Evolutionary conservation across 2,329 filamentous ascomycete genomes (phyloP), one percentile per base, ranked within the genome.

Genomic region (Xylaria hypoxylon): DNA sequence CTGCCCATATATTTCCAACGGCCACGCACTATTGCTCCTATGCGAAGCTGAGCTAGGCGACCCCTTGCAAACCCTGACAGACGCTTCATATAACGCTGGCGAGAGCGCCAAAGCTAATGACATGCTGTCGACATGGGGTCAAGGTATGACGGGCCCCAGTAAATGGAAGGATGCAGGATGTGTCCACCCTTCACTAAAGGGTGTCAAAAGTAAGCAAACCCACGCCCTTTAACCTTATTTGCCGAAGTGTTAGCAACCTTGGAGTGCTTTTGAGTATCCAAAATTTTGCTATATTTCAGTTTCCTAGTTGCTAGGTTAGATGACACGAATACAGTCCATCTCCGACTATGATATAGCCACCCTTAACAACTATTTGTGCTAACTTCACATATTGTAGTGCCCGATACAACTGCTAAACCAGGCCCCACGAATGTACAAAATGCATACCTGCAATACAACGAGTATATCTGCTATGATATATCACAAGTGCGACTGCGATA

Each of bases 21-120:
- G 87, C 22, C 87, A 89, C 24, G 93, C 89, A 0, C 82, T 97
- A 2, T 82, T 97, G 3, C 84, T 97, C 19, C 88, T 97, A 1
- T 96, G 93, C 73, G 93, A 97, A 74, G 93, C 92, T 3, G 91
- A 94, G 79, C 85, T 97, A 2, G 93, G 94, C 5, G 79, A 89
- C 38, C 92, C 93, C 0, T 89, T 95, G 81, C 86, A 90, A 65
- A 84, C 89, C 72, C 83, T 94, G 2, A 82, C 79, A 0, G 0
- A 81, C 13, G 78, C 87, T 1, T 86, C 86, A 22, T 93, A 87
- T 74, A 79, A 81, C 7, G 93, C 93, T 0, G 90, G 85, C 0
- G 83, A 88, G 5, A 82, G 85, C 44, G 91, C 91, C 0, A 87
- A 87, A 68, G 77, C 80, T 2, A 79, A 85, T 1, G 89, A 89